Base-by-base conservation (phyloP, 768 basidiomycete species). In the Arthromyces matolae region DNA sequence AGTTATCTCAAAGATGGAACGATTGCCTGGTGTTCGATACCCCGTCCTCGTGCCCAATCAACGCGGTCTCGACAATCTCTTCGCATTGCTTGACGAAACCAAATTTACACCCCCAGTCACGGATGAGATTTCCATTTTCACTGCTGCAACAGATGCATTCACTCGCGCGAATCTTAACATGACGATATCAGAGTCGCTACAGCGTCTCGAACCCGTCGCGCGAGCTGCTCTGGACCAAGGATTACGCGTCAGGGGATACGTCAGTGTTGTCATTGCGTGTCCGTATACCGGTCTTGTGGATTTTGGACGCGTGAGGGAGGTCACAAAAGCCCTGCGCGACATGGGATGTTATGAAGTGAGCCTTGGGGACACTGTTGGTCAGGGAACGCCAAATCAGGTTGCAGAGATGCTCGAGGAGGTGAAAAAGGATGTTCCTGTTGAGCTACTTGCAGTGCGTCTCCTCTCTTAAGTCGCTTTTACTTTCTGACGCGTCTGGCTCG, bases 281-380 rank as follows among this genome's bases (percentile, higher is more conserved):
- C 94, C 95, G 4, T 96, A 86, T 63, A 78, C 86, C n/a, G 94
- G 94, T 2, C 68, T 70, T 16, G 84, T 89, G 18, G 83, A 84
- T 52, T 79, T 79, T 13, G 64, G 66, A 37, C 66, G 66, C 14
- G 91, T 93, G 7, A 73, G 80, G 42, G 80, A 85, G 31, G 80
- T 95, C 19, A 71, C 89, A 0, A 77, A 78, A 52, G 82, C 78
- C 53, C 63, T 98, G 28, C 50, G 82, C 4, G 83, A 90, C 50
- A 93, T 96, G 89, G 94, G 94, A 0, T 95, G 92, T 62, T 95
- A 95, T 63, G 89, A 98, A 64, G 81, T 94, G 41, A 89, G 89
- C 57, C 68, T 97, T 18, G 93, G 92, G 0, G 95, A 98, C 62
- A 98, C 94, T 2, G 88, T 90, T 2, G 94, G 94, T 0, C 81